These are phyloP conservation scores for Lasiodiplodia sp. DNA, from an alignment of 2,329 filamentous ascomycete genomes.

Conservation along the genomic window DNA sequence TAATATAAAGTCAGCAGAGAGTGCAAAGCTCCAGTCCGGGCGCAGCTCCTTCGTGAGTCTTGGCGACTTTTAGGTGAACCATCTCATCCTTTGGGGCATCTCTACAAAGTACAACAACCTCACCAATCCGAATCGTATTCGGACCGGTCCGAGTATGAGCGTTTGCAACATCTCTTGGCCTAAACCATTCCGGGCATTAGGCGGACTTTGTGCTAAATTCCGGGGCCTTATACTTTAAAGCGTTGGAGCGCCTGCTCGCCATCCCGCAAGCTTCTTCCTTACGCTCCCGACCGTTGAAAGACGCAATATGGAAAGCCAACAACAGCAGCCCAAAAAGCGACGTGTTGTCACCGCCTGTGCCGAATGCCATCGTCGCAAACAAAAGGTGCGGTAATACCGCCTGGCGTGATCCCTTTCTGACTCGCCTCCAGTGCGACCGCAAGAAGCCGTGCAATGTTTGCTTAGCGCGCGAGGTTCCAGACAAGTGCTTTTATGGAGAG, in stretches of 20 bases:
- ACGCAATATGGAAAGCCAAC: neutral
- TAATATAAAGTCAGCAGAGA: neutral
- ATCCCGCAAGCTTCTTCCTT: neutral
- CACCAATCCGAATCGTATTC: neutral
- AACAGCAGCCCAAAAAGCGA: constrained; percentile 8
- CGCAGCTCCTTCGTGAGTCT: neutral
- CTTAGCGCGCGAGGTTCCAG: constrained; percentile 12
- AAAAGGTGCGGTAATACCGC: neutral
- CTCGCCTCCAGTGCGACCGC: constrained; percentile 7
- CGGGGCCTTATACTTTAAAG: neutral
- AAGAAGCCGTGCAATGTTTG: constrained; percentile 21
- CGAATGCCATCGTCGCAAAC: constrained; percentile 21
- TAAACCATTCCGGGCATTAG: neutral
- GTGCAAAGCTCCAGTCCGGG: neutral
- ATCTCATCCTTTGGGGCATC: neutral
- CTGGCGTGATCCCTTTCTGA: neutral
- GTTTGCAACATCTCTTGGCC: neutral
- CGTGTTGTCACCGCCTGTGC: constrained; percentile 7
- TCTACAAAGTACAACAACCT: neutral
- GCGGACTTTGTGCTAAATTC: neutral
- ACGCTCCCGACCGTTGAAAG: neutral
- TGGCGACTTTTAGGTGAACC: too few relatives aligned
- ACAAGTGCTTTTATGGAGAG: constrained; percentile 12
- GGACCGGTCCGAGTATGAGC: neutral
- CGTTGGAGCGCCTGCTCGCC: neutral